Evolutionary conservation across 805 yeast genomes (phyloP), one percentile per base, ranked within the genome.

Genomic region (Myxozyma melibiosi): DNA sequence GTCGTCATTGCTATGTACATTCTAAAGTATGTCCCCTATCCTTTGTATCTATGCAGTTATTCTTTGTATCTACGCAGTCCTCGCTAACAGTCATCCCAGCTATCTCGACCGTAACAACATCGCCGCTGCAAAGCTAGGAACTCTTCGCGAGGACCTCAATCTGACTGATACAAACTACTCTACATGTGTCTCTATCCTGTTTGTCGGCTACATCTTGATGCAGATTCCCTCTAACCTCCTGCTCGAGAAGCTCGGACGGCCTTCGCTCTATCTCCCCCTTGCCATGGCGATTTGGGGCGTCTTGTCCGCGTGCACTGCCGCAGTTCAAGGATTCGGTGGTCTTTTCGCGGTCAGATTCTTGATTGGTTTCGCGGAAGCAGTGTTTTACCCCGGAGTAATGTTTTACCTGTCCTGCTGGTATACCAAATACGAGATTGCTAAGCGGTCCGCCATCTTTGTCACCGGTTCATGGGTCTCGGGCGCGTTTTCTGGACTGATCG

Each of bases 401-500:
- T 79, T 75, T 61, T 78, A 76, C 38, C 68, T 81, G 51, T 80
- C 84, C 1, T 78, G 80, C 59, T 81, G 84, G 85, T 81, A 81
- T 65, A 77, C 79, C 14, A 71, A 78, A 56, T 76, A 73, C 57
- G 82, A 80, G 55, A 68, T 81, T 40, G 75, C 83, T 18, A 69
- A 77, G 46, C 72, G 85, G 62, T 78, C 80, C 11, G 76, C 84
- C 8, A 71, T 81, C 53, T 70, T 80, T 42, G 78, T 78, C 64
- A 75, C 80, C 20, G 84, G 84, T 25, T 76, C 82, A 9, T 67
- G 66, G 46, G 60, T 73, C 51, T 76, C 82, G 30, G 82, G 84
- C 42, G 84, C 84, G 1, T 77, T 80, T 60, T 73, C 82, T 16
- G 84, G 84, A 9, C 71, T 81, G 53, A 78, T 81, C 54, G 82